A percentile compares a stretch with the other conserved stretches of the same genome.
These are phyloP conservation scores for Dissophora globulifera DNA, from an alignment of 192 early-diverging fungal species.

Conservation along the genomic window DNA sequence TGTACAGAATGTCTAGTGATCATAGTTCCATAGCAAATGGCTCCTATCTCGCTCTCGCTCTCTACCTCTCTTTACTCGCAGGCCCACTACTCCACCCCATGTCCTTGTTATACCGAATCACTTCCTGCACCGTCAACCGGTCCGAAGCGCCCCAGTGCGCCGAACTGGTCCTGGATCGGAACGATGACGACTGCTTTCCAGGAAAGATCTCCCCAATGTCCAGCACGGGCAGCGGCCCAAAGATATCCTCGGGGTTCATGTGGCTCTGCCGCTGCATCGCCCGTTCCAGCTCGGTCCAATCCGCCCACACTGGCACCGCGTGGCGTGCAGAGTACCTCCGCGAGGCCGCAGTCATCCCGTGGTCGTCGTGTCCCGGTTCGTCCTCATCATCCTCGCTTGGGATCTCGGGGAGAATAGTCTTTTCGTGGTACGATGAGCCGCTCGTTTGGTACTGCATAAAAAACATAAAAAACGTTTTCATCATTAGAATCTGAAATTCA, in stretches of 20 bases:
- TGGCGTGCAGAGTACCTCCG: too few species aligned
- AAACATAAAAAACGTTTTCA: background rate
- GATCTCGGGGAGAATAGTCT: conserved; percentile 33
- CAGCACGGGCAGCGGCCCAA: conserved; percentile 27
- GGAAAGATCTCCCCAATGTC: conserved; percentile 40
- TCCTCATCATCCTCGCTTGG: conserved; percentile 16
- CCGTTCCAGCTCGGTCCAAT: conserved; percentile 26
- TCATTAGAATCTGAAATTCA: too few species aligned
- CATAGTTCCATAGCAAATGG: too few species aligned
- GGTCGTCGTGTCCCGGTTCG: too few species aligned
- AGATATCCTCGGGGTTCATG: conserved; percentile 38
- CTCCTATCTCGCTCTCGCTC: too few species aligned
- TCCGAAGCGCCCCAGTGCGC: conserved; percentile 38
- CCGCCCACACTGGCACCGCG: conserved; percentile 27
- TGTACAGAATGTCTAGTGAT: too few species aligned
- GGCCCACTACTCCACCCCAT: conserved; percentile 40
- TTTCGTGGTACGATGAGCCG: background rate
- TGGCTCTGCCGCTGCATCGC: conserved; percentile 15
- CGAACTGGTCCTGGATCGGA: conserved; percentile 20
- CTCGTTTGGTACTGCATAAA: background rate
- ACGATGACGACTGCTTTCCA: background rate
- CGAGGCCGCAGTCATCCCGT: too few species aligned
- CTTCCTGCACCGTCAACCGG: conserved; percentile 27
- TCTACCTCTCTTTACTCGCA: conserved; percentile 20
- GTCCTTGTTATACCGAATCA: conserved; percentile 35